Conservation (phyloP, 352 stramenopile genomes). For the Globisporangium apiculatum region DNA sequence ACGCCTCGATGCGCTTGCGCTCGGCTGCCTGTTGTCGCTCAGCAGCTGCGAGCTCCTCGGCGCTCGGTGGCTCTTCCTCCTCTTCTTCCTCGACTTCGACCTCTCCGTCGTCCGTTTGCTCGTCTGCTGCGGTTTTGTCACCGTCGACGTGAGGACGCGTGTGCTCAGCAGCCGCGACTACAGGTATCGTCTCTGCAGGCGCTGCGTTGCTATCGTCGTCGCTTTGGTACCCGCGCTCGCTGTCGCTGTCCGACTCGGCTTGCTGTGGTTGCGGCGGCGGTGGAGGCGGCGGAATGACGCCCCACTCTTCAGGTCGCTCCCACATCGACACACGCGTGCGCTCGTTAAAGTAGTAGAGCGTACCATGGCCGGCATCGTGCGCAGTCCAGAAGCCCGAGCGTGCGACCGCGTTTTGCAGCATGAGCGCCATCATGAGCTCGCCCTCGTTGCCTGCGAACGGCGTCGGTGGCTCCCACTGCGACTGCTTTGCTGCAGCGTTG, state of each 20-base stretch:
- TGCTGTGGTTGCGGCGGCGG: constrained; percentile 13
- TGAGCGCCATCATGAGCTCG: constrained; percentile 82
- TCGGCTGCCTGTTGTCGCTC: constrained; percentile 29
- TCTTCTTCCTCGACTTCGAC: constrained; percentile 18
- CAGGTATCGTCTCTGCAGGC: not conserved
- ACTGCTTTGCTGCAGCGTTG: constrained; percentile 33
- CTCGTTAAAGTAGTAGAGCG: constrained; percentile 78
- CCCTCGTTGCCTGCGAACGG: constrained; percentile 45
- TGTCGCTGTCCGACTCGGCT: not conserved
- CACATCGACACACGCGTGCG: constrained; percentile 61
- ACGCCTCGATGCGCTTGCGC: constrained; percentile 45
- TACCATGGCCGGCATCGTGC: constrained; percentile 61
- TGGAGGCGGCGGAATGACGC: constrained; percentile 19
- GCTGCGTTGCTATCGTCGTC: constrained; percentile 3
- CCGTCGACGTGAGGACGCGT: not conserved
- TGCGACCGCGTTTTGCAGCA: constrained; percentile 64
- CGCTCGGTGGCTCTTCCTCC: not conserved
- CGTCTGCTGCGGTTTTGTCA: constrained; percentile 1
- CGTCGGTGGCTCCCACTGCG: constrained; percentile 49
- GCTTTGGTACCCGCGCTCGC: not conserved
- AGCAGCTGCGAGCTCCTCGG: constrained; percentile 23
- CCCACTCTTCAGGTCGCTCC: constrained; percentile 66
- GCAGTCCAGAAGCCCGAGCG: constrained; percentile 62
- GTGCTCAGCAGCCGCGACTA: no score
- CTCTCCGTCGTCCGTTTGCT: not conserved